These are phyloP conservation scores for Mortierella alpina DNA, from an alignment of 192 early-diverging fungal species.

Conservation along the genomic window DNA sequence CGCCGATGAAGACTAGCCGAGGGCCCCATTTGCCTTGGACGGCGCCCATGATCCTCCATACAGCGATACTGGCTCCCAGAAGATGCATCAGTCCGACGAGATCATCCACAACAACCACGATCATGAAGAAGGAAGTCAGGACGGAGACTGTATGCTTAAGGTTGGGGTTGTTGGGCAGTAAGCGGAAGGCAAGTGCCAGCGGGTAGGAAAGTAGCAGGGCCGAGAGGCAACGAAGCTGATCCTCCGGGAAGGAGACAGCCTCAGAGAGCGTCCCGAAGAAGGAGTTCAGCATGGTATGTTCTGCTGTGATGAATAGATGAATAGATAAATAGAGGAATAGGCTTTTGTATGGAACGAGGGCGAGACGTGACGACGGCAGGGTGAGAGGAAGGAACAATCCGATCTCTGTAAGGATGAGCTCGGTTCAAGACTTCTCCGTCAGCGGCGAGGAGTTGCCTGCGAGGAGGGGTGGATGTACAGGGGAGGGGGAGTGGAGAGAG, in stretches of 20 bases:
- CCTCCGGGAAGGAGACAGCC: conserved; percentile 53
- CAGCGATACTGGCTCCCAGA: conserved; percentile 56
- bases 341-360: background rate
- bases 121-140: conserved; percentile 60
- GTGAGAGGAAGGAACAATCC: background rate
- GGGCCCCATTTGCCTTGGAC: conserved; percentile 62
- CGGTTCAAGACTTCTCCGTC: no score
- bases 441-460: no score
- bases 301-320: background rate
- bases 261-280: conserved; percentile 47
- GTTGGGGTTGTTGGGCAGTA: conserved; percentile 61
- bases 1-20: conserved; percentile 65
- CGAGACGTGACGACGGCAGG: background rate
- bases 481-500: background rate
- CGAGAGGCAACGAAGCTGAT: conserved; percentile 68
- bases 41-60: conserved; percentile 63
- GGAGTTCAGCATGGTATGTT: conserved; percentile 29
- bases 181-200: conserved; percentile 64
- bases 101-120: conserved; percentile 66
- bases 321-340: background rate
- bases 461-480: background rate
- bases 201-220: conserved; percentile 69
- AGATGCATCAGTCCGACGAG: conserved; percentile 69
- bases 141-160: conserved; percentile 72
- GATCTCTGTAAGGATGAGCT: no score